Base-by-base conservation (phyloP, 2,329 filamentous ascomycete species). In the Penicillium sp. region DNA sequence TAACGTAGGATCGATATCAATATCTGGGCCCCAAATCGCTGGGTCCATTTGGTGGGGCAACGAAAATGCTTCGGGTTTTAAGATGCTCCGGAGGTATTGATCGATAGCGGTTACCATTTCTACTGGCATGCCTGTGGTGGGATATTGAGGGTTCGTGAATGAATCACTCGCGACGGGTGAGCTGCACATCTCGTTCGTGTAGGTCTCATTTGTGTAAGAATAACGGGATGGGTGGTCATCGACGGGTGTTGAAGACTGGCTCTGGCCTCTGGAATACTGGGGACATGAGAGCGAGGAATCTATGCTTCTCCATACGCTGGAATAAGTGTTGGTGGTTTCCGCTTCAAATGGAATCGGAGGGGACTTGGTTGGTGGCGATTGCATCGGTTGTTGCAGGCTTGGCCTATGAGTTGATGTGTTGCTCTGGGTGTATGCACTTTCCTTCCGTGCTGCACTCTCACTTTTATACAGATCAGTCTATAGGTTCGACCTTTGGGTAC, bases 31-130 rank as follows among this genome's bases (percentile, higher is more conserved):
- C 53, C 48, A 56, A 14, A 56, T 42, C 1, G 36, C 9, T 3
- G 48, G 43, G 11, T 42, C 12, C 35, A 53, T 42, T 16, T 41
- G 49, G 22, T 22, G 36, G 30, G 53, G 25, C 1, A 22, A 22
- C 0, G 51, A n/a, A 26, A 54, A 47, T 1, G 43, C 55, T 9
- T 55, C 51, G 0, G 51, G 45, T 35, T 46, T 55, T n/a, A 55
- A 14, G 4, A 57, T 50, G 17, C 43, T 55, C 17, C 55, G 55
- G 4, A 57, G 36, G 1, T 57, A 57, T 41, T 50, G 36, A 33
- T 57, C 51, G 11, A 57, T 50, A 66, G 36, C 49, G 16, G 48
- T 42, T 3, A 42, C 36, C 48, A 47, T 43, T 9, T 53, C 53
- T 5, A 42, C 48, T 1, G 53, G 49, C 19, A 56, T 52, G 22